Base-by-base conservation (phyloP, 169 alveolate species). In the Ichthyophthirius multifiliis region DNA sequence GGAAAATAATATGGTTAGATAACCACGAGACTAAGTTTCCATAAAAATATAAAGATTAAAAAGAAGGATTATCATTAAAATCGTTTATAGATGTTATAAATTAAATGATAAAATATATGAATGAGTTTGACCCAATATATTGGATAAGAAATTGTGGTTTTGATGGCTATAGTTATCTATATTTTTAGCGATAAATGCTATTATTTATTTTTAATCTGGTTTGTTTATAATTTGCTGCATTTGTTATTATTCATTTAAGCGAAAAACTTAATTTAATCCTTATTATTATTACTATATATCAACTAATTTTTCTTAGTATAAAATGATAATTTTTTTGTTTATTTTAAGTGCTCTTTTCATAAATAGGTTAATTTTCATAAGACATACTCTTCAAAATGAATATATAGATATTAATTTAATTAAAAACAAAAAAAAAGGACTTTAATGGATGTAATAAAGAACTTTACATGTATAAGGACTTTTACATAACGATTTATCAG, bases 1-100 rank as follows among this genome's bases (percentile, higher is more conserved):
- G 71, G 71, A 55, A 55, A 55, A 55, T 55, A 0, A 39, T 55
- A 15, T 55, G 71, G 71, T 34, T 55, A 10, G 71, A 55, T 55
- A 55, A 55, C 5, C 31, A 10, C 31, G 71, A 55, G 9, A 55
- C 23, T 55, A 27, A 55, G 23, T 34, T 55, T 0, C 71, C 71
- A 10, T 27, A 55, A 55, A 39, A 39, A 55, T 13, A 55, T 55
- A 55, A 27, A 27, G 18, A 55, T 27, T 27, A 39, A 27, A 55
- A 55, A 10, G 71, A 55, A 27, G 71, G 23, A 13, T 55, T 27
- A 18, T 27, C 23, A 5, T 34, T 39, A 27, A 39, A 55, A 27
- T 34, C 43, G 16, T 55, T 55, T 55, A 55, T 34, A 20, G 71
- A 55, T 27, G 31, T 55, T 55, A 55, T 55, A 10, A 27, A 34